Evolutionary conservation across 2,329 filamentous ascomycete species (phyloP), one percentile per base, ranked within the genome.

Genomic region (Echinosphaeria canescens): DNA sequence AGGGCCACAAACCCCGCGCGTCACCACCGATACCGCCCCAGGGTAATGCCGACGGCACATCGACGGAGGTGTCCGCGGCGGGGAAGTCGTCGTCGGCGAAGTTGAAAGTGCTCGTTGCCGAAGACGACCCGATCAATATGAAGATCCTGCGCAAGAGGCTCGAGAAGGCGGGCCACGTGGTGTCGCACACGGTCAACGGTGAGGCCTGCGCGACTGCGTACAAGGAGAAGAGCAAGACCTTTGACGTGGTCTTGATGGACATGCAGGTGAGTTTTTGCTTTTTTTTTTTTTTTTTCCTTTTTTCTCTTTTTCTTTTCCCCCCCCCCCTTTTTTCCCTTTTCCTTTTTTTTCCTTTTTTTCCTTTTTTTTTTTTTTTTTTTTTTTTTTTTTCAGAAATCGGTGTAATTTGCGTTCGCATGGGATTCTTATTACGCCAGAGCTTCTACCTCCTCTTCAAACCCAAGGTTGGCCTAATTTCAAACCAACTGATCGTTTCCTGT

Each of bases 71-170:
- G 22, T 24, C 33, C 5, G 18, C 22, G 10, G 24, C 24, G 20
- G 26, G 54, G 12, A 15, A 17, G 13, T 13, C 14, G 8, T n/a
- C 20, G 12, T 10, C 15, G 12, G 3, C 25, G 15, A 47, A 61
- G 20, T 53, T 81, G 34, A 57, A 62, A 12, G 67, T 90, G 3
- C 54, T 91, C 13, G 67, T 91, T 19, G 82, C 82, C 0, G 82
- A 91, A 41, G 82, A 92, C 36, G 81, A 91, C 38, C 79, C 80
- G 0, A 71, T 90, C 36, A 91, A 91, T 37, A 78, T 78, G 47
- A 75, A 70, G 31, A 78, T 91, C 23, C 52, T 91, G 22, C 66
- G 69, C 38, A 90, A 90, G 39, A 56, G 82, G 10, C 47, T 92
- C 3, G 75, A 88, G 41, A 82, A 76, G 39, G 48, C 68, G 2